Evolutionary conservation across 352 stramenopile species (phyloP).

Genomic region (Pythium vanterpoolii): DNA sequence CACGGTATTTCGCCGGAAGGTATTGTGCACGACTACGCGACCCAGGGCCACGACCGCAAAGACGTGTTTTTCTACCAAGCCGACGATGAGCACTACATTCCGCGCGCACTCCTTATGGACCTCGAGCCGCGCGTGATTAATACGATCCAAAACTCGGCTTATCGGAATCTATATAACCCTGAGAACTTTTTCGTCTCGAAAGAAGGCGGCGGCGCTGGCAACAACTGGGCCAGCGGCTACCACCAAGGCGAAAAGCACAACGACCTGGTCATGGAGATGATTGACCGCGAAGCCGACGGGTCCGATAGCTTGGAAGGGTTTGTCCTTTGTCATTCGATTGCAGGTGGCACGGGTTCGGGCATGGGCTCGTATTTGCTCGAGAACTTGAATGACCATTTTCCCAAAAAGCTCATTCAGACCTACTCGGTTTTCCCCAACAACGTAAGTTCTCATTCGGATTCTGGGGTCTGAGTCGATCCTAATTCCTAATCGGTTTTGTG

Average conservation of each 20-base stretch:
- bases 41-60: slow-evolving; percentile 95
- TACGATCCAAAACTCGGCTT: slow-evolving; percentile 89
- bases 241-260: slow-evolving; percentile 92
- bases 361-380: slow-evolving; percentile 99
- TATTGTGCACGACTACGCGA: slow-evolving; percentile 93
- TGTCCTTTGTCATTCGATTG: slow-evolving; percentile 98
- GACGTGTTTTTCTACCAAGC: slow-evolving; percentile 99
- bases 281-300: slow-evolving; percentile 96
- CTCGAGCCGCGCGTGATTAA: slow-evolving; percentile 95
- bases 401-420: slow-evolving; percentile 99
- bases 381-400: slow-evolving; percentile 99
- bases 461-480: too few species aligned
- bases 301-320: slow-evolving; percentile 97
- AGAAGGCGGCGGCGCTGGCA: slow-evolving; percentile 88
- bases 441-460: too few species aligned
- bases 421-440: slow-evolving; percentile 99
- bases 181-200: slow-evolving; percentile 98
- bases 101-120: slow-evolving; percentile 97
- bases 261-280: slow-evolving; percentile 99
- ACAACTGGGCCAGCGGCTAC: slow-evolving; percentile 93
- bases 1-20: slow-evolving; percentile 98
- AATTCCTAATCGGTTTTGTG: background rate
- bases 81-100: slow-evolving; percentile 99
- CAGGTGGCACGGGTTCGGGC: slow-evolving; percentile 96
- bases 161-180: slow-evolving; percentile 98